These are phyloP conservation scores for Sphagnurus paluster DNA, from an alignment of 1,284 basidiomycete genomes.

Conservation along the genomic window DNA sequence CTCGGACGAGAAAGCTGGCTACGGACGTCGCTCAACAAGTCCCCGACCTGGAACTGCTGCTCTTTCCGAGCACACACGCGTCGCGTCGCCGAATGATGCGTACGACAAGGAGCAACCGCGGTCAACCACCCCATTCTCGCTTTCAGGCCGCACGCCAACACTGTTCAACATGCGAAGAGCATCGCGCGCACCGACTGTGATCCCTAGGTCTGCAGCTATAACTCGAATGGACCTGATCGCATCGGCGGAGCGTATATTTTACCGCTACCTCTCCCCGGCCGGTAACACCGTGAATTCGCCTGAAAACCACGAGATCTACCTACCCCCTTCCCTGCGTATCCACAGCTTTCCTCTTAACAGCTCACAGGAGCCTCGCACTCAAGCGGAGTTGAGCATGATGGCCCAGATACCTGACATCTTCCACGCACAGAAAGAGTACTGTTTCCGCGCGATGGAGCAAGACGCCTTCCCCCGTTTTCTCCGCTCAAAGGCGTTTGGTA, in stretches of 20 bases:
- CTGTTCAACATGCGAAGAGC: constrained; percentile 71
- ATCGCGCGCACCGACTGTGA: constrained; percentile 83
- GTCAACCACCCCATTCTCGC: constrained; percentile 77
- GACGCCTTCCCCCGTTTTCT: constrained; percentile 97
- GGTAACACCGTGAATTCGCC: constrained; percentile 61
- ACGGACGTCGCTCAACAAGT: constrained; percentile 48
- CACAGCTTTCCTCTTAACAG: constrained; percentile 76
- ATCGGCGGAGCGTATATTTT: constrained; percentile 94
- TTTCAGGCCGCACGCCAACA: constrained; percentile 70
- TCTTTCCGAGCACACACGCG: constrained; percentile 48
- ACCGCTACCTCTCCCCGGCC: constrained; percentile 84
- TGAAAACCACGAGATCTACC: constrained; percentile 91
- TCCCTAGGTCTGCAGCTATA: constrained; percentile 89
- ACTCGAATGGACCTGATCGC: constrained; percentile 87
- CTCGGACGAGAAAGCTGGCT: constrained; percentile 43
- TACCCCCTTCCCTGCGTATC: constrained; percentile 84
- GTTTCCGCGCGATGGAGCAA: constrained; percentile 95
- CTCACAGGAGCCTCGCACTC: constrained; percentile 67
- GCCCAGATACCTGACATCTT: constrained; percentile 96
- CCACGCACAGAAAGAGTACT: constrained; percentile 96
- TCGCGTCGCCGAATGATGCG: constrained; percentile 50
- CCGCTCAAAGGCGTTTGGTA: constrained; percentile 94
- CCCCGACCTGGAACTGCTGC: constrained; percentile 44
- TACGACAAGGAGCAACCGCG: constrained; percentile 48
- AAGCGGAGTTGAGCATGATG: constrained; percentile 74